phyloP scores from a whole-genome alignment of 2,329 filamentous ascomycete species.

The Pseudonectria buxi region DNA sequence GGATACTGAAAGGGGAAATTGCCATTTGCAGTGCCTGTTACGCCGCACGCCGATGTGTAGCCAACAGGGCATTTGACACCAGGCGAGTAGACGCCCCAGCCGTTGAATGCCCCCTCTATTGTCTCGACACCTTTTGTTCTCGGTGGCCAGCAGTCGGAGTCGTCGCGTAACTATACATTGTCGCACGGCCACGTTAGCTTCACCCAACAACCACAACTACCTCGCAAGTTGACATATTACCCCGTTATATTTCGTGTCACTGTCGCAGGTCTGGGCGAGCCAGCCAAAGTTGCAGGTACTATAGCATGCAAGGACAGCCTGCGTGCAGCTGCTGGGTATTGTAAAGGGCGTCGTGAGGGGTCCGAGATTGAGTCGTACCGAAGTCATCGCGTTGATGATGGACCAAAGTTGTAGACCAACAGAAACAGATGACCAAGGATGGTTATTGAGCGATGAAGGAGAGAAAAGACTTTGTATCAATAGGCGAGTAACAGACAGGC shows the following conservation, averaged over 20 bases:
- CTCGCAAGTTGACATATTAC: no score
- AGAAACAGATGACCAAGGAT: no score
- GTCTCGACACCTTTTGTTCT: slow-evolving; percentile 7
- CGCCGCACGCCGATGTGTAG: slow-evolving; percentile 26
- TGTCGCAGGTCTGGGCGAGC: slow-evolving; percentile 19
- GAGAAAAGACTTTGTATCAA: no score
- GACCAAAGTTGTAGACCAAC: no score
- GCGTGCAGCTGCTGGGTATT: slow-evolving; percentile 13
- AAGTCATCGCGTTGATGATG: slow-evolving; percentile 1
- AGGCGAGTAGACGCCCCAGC: slow-evolving; percentile 32
- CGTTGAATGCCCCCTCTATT: slow-evolving; percentile 15
- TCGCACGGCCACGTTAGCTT: no score
- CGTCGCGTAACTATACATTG: no score
- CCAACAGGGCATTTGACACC: slow-evolving; percentile 26
- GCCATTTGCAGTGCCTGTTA: slow-evolving; percentile 16
- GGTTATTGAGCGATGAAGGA: no score
- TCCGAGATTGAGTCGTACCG: slow-evolving; percentile 13
- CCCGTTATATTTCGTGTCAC: no score
- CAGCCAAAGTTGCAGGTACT: slow-evolving; percentile 16
- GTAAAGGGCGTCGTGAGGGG: slow-evolving; percentile 20
- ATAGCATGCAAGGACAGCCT: slow-evolving; percentile 12
- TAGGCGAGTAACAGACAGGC: no score
- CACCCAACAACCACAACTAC: no score
- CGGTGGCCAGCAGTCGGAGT: slow-evolving; percentile 25
- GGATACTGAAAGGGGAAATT: slow-evolving; percentile 23